Percentiles rank a stretch among this genome's conserved stretches.
Evolutionary conservation across 371 early-diverging fungal species (phyloP).

Genomic region (Mortierella sp.): DNA sequence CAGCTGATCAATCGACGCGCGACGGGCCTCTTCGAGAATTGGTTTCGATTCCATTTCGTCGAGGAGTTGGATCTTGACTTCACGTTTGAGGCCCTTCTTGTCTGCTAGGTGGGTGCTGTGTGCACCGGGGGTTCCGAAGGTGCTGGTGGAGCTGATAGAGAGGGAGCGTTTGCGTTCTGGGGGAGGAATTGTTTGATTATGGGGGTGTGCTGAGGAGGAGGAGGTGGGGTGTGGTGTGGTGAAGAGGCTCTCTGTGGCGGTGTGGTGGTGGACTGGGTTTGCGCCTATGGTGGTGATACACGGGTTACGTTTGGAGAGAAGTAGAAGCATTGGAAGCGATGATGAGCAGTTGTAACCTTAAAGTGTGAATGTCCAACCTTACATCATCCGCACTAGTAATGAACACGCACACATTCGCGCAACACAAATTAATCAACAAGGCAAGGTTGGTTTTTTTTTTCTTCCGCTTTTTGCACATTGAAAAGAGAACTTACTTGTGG

Average conservation of each 20-base stretch:
- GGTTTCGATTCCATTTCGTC: conserved; percentile 42
- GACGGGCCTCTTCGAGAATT: conserved; percentile 28
- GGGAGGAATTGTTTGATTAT: background rate
- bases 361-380: background rate
- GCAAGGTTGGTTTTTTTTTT: background rate
- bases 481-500: background rate
- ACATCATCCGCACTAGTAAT: background rate
- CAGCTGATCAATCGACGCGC: conserved; percentile 7
- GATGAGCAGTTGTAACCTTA: background rate
- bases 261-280: background rate
- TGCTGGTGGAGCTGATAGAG: background rate
- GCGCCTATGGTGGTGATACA: background rate
- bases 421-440: background rate
- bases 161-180: background rate
- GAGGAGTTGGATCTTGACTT: conserved; percentile 45
- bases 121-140: background rate
- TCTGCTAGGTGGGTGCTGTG: background rate
- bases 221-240: background rate
- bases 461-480: background rate
- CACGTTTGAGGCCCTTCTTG: conserved; percentile 36
- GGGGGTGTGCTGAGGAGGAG: background rate
- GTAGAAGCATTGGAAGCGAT: background rate
- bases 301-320: background rate
- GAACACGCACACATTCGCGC: background rate
- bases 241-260: background rate